Evolutionary conservation across 192 early-diverging fungal genomes (phyloP), one percentile per base, ranked within the genome.

Genomic region (Coemansia sp.): DNA sequence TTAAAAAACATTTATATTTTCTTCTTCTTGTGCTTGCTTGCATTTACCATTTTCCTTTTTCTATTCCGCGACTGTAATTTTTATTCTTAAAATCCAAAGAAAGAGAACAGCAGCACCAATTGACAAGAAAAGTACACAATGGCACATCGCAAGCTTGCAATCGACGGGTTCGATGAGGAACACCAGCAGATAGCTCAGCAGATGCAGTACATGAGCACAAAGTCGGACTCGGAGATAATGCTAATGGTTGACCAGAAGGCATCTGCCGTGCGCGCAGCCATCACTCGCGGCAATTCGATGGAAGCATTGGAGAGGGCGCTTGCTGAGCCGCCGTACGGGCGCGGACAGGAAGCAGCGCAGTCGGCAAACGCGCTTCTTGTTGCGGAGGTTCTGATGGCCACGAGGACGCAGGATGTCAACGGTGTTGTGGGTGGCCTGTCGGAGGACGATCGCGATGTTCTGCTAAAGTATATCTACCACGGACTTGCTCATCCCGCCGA

Each of bases 391-490:
- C 76, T 98, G 45, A 81, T 80, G 56, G 86, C 88, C n/a, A 87
- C 88, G 55, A 85, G 89, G 63, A 73, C 88, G 12, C 76, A 86
- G 26, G 95, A 98, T 55, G 88, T 94, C 41, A 59, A 85, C 32
- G 47, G 63, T 21, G 71, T 92, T 49, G 77, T 94, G 46, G 87
- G 89, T 66, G 40, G 65, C 9, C 82, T 98, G 65, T 42, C 70
- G 0, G 70, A 76, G 1, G 86, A 87, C 15, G 85, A 92, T 41
- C 80, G 91, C 58, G 95, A 96, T 74, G 81, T 88, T 8, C 72
- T 98, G 74, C 88, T 95, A 77, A 96, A 94, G 80, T 98, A 95
- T 78, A 84, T 98, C 36, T 97, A 97, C 83, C 86, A 91, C 26
- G 95, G 93, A 16, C 86, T 98, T 89, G 90, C 89, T 8, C 81